phyloP scores from a whole-genome alignment of 164 flowering plant species.

The Liquidambar formosana region DNA sequence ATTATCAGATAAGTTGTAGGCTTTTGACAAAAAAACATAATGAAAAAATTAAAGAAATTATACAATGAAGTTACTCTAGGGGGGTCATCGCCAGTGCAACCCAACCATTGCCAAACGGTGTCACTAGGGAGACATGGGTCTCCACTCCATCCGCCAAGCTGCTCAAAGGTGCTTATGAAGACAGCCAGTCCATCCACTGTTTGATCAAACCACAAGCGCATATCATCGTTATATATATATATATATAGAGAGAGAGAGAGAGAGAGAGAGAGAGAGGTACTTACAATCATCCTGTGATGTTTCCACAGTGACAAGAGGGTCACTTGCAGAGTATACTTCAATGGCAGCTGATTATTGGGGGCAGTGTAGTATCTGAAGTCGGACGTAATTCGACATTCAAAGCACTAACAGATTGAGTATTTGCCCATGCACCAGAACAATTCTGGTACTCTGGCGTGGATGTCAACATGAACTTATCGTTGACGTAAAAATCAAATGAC shows the following conservation, averaged over 20 bases:
- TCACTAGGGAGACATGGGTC: slow-evolving; percentile 16
- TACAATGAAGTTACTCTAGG: slow-evolving; percentile 6
- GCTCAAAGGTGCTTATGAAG: neutral
- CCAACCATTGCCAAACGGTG: slow-evolving; percentile 15
- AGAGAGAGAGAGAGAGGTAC: neutral
- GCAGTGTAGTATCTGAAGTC: neutral
- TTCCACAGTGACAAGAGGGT: neutral
- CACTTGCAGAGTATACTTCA: slow-evolving; percentile 12
- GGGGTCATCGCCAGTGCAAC: slow-evolving; percentile 5
- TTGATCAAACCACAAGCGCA: neutral
- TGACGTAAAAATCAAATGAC: slow-evolving; percentile 3
- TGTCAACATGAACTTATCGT: neutral
- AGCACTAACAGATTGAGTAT: neutral
- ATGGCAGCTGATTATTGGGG: slow-evolving; percentile 15
- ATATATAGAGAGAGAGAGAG: no score
- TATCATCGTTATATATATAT: neutral
- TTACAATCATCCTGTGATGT: slow-evolving; percentile 14
- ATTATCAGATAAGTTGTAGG: no score
- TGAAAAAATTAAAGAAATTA: no score
- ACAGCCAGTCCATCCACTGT: slow-evolving; percentile 5
- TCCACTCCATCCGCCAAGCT: slow-evolving; percentile 10
- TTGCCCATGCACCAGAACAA: neutral
- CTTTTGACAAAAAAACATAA: no score
- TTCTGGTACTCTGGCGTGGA: slow-evolving; percentile 8
- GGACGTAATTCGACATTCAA: slow-evolving; percentile 3